Evolutionary conservation across 2,329 filamentous ascomycete species (phyloP), one percentile per base, ranked within the genome.

Genomic region (Coccinonectria pachysandricola): DNA sequence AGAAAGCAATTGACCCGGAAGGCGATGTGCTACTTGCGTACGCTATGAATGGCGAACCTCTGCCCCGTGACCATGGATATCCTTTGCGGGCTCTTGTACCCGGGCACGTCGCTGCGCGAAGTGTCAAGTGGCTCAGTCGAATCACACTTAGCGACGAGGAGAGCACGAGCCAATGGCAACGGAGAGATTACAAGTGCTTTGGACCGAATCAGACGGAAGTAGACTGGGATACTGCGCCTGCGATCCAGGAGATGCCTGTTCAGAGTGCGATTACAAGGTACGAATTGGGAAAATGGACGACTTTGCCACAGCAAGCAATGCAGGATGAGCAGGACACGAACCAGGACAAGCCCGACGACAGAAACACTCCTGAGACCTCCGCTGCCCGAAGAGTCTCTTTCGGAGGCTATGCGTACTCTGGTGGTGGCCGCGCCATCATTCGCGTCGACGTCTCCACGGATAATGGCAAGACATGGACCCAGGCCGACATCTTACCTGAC

Each of bases 201-300:
- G 72, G 75, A 0, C 75, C 75, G 4, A 77, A 77, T 42, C 63
- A 75, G 46, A 56, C 56, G 16, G 61, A 64, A 12, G 65, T 71
- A 5, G 65, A 78, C 48, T 79, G 75, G 74, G 68, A 73, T 25
- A 57, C 58, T 13, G 75, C 75, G 6, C 67, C 65, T 8, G 62
- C 71, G 2, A 80, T 80, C 15, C 76, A 81, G 37, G 75, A 79
- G 41, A 69, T 79, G 58, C 73, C 76, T 2, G 65, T 82, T 11
- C 77, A 75, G 15, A 76, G 71, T 31, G 76, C 76, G 25, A 75
- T 81, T 28, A 79, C 75, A 0, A 50, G 49, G 1, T 54, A 65
- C 6, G 59, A 51, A 40, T 49, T 65, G 0, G 60, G 60, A 6
- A 50, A 57, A 4, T 57, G 55, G 51, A 39, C 25, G 3, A 25